These are phyloP conservation scores for Fusarium multiceps DNA, from an alignment of 2,329 filamentous ascomycete species.

Conservation along the genomic window DNA sequence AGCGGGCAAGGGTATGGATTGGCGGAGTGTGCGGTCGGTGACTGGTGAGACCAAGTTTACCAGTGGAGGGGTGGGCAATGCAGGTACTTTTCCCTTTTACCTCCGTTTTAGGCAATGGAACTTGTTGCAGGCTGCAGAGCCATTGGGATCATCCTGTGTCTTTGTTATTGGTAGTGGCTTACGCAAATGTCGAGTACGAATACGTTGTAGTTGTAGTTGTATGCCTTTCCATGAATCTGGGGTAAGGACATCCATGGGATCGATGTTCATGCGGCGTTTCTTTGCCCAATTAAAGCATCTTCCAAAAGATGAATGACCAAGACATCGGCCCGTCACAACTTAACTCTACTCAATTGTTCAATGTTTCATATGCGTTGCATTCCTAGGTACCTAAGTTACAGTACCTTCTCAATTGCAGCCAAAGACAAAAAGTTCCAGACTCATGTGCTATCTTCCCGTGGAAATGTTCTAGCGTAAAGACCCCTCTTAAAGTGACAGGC, in stretches of 20 bases:
- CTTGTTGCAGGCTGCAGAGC: background rate
- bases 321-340: background rate
- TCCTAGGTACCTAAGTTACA: too few relatives aligned
- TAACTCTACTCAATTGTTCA: background rate
- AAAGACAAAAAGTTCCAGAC: background rate
- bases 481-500: conserved; percentile 17
- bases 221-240: background rate
- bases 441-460: background rate
- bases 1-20: conserved; percentile 38
- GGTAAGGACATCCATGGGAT: background rate
- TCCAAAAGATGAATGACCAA: background rate
- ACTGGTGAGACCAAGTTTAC: conserved; percentile 24
- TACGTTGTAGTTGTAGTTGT: conserved; percentile 5
- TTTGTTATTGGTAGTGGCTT: background rate
- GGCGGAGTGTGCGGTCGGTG: conserved; percentile 9
- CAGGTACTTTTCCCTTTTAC: conserved; percentile 14
- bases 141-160: background rate
- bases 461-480: conserved; percentile 27
- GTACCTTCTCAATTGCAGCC: background rate
- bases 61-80: conserved; percentile 14
- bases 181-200: conserved; percentile 19
- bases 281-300: background rate
- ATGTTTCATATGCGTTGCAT: conserved; percentile 7
- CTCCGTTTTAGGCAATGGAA: background rate
- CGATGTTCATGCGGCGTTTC: background rate